Evolutionary conservation across 106 monocot species (phyloP).

Genomic region (Dendrobium catenatum): DNA sequence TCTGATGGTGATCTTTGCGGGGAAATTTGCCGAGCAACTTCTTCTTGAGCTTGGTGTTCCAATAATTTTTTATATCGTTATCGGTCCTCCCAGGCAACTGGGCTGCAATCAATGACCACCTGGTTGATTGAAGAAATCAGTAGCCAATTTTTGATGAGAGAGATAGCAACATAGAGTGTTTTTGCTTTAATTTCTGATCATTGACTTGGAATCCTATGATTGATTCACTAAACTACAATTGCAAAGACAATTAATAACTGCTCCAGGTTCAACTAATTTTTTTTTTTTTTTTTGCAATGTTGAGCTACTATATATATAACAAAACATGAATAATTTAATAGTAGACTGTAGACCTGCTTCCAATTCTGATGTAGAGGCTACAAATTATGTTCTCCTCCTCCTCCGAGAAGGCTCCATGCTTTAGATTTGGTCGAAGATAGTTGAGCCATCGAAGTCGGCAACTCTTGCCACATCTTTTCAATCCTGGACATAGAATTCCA

Average conservation of each 20-base stretch:
- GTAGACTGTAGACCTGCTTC: slow-evolving; percentile 71
- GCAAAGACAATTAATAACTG: no score
- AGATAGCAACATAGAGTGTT: no score
- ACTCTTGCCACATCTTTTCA: slow-evolving; percentile 91
- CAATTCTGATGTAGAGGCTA: slow-evolving; percentile 71
- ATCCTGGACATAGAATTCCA: slow-evolving; percentile 24
- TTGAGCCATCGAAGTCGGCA: slow-evolving; percentile 95
- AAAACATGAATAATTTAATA: neutral
- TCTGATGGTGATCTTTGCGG: neutral
- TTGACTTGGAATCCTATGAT: no score
- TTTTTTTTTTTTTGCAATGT: no score
- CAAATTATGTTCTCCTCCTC: slow-evolving; percentile 96
- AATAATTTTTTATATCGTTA: slow-evolving; percentile 89
- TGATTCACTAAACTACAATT: no score
- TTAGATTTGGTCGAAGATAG: slow-evolving; percentile 69
- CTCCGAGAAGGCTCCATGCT: slow-evolving; percentile 84
- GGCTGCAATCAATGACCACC: slow-evolving; percentile 87
- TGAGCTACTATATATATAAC: no score
- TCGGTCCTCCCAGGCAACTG: slow-evolving; percentile 84
- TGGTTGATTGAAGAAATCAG: slow-evolving; percentile 4
- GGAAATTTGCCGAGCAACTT: slow-evolving; percentile 29
- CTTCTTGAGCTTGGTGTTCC: slow-evolving; percentile 90
- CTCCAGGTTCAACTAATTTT: no score
- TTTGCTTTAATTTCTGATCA: no score
- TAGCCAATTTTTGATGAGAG: neutral